Evolutionary conservation across 164 flowering plant species (phyloP), one percentile per base, ranked within the genome.

Genomic region (Nelumbo lutea): DNA sequence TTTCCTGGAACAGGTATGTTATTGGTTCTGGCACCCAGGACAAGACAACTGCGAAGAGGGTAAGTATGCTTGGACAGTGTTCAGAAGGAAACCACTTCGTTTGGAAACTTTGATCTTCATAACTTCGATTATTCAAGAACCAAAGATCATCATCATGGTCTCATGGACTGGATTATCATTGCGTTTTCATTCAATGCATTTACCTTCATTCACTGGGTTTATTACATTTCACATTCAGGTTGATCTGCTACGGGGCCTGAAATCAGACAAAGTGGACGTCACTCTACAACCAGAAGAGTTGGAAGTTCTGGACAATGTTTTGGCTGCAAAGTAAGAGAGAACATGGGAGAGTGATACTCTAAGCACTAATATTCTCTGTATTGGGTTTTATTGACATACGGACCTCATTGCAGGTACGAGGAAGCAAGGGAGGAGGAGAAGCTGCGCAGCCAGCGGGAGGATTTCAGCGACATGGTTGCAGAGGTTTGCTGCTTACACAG

Each of bases 391-490:
- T 50, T 58, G 9, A 65, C n/a, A 45, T 68, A 8, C 41, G 57
- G 60, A 9, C 62, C 13, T 9, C 14, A 58, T 64, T 7, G 42
- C 79, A 95, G 99, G 78, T 96, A 96, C 27, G 96, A 89, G 81
- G 99, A 90, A 80, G 99, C 99, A 52, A 87, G 99, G 72, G 98
- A 93, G 76, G 98, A 90, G 79, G 98, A 93, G 81, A 96, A 88
- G 73, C 66, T 79, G 65, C 91, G 91, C 2, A 93, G 84, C 73
- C 91, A 91, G 77, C 84, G 82, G 5, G 99, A 96, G 76, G 99
- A 96, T 81, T 93, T 96, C 86, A 96, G 99, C 72, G 99, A 96
- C 80, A 93, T 96, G 98, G 99, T 96, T 74, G 98, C 98, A 6
- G 98, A 95, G 99, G 98, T 95, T 52, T 39, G 64, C 59, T 15